These are phyloP conservation scores for Lentinula sp. DNA, from an alignment of 768 basidiomycete species.

Conservation along the genomic window DNA sequence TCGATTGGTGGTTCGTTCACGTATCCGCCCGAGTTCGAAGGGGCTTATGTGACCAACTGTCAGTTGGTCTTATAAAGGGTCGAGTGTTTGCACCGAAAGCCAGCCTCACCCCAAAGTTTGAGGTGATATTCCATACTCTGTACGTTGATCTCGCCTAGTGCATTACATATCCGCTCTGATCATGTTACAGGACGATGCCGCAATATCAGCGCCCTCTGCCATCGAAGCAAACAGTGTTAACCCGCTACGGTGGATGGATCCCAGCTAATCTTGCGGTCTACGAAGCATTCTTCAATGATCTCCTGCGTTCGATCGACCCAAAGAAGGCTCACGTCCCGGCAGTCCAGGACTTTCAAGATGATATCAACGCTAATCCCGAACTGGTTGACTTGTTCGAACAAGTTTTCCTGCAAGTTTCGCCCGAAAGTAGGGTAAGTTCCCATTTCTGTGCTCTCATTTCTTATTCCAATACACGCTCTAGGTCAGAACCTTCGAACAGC, in stretches of 20 bases:
- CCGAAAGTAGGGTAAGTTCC: constrained; percentile 1
- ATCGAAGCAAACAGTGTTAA: background rate
- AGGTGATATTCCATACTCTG: background rate
- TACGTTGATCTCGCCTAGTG: background rate
- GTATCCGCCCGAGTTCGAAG: no score
- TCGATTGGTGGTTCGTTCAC: no score
- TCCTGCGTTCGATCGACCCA: background rate
- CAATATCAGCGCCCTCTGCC: background rate
- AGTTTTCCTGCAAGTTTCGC: constrained; percentile 2
- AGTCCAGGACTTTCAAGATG: background rate
- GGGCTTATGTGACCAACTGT: no score
- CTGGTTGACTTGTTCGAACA: constrained; percentile 6
- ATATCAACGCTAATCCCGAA: constrained; percentile 4
- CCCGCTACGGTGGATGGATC: constrained; percentile 8
- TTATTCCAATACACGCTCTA: background rate
- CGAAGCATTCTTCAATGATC: constrained; percentile 1
- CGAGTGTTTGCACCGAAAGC: background rate
- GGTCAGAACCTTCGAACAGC: background rate
- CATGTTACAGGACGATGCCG: background rate
- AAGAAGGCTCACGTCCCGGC: background rate
- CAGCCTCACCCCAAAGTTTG: background rate
- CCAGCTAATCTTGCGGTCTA: constrained; percentile 1
- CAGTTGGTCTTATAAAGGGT: background rate
- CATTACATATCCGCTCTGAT: background rate
- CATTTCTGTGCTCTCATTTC: background rate